These are phyloP conservation scores for Backusella psychrophila DNA, from an alignment of 192 early-diverging fungal species.

Conservation along the genomic window DNA sequence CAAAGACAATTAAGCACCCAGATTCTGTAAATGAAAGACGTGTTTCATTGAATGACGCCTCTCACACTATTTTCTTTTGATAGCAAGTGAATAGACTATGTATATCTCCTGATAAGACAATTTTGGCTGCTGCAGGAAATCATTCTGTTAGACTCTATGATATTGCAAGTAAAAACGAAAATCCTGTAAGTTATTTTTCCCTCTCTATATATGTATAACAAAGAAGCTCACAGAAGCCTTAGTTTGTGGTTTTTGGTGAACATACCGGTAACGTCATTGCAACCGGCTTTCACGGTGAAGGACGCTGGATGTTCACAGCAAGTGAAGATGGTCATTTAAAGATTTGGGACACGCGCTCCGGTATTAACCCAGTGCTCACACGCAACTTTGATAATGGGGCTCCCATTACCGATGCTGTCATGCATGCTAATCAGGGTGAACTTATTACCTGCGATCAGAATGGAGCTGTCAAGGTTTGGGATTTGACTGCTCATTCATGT, in stretches of 20 bases:
- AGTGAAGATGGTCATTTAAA: constrained; percentile 73
- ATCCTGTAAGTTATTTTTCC: constrained; percentile 50
- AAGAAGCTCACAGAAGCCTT: background rate
- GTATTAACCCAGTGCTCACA: constrained; percentile 49
- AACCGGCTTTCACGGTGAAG: constrained; percentile 64
- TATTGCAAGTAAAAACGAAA: constrained; percentile 74
- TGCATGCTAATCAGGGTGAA: constrained; percentile 79
- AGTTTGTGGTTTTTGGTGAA: constrained; percentile 58
- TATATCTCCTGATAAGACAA: constrained; percentile 87
- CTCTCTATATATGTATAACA: background rate
- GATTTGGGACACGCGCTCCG: constrained; percentile 70
- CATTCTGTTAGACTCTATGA: constrained; percentile 82
- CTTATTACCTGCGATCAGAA: constrained; percentile 82
- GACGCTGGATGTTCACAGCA: constrained; percentile 77
- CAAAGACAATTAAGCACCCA: constrained; percentile 75
- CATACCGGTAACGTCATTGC: constrained; percentile 62
- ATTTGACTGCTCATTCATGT: constrained; percentile 61
- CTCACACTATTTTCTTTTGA: background rate
- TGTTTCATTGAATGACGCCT: background rate
- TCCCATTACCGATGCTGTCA: constrained; percentile 61
- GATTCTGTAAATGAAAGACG: constrained; percentile 58
- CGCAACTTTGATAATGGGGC: constrained; percentile 60
- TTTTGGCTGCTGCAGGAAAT: constrained; percentile 83
- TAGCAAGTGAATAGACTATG: constrained; percentile 86
- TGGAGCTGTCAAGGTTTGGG: constrained; percentile 69